phyloP scores from a whole-genome alignment of 2,329 filamentous ascomycete species.

The Alternaria arborescens region DNA sequence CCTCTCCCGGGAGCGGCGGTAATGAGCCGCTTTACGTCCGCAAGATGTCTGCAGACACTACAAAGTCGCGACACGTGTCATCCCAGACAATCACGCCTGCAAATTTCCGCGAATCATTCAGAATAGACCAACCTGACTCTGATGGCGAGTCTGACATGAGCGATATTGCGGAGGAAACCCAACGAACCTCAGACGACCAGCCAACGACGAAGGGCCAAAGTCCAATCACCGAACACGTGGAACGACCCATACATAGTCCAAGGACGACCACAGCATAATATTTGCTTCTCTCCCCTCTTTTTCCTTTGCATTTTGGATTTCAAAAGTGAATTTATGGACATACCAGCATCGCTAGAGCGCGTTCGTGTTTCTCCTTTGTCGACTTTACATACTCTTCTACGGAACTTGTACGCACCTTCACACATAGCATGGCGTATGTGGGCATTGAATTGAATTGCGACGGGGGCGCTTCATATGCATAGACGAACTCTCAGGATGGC shows the following conservation, averaged over 20 bases:
- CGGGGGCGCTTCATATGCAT: slow-evolving; percentile 17
- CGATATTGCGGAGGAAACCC: slow-evolving; percentile 45
- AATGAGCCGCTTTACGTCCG: slow-evolving; percentile 35
- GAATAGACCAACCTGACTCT: slow-evolving; percentile 30
- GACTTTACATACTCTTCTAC: slow-evolving; percentile 14
- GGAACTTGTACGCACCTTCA: slow-evolving; percentile 19
- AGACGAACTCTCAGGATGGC: slow-evolving; percentile 14
- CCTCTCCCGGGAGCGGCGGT: slow-evolving; percentile 28
- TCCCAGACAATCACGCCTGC: slow-evolving; percentile 48
- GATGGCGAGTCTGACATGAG: slow-evolving; percentile 44
- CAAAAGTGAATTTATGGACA: slow-evolving; percentile 25
- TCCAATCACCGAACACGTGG: slow-evolving; percentile 19
- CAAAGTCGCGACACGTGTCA: slow-evolving; percentile 48
- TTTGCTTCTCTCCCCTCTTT: slow-evolving; percentile 8
- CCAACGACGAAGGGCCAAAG: slow-evolving; percentile 25
- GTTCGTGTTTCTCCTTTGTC: slow-evolving; percentile 18
- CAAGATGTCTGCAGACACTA: slow-evolving; percentile 35
- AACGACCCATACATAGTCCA: slow-evolving; percentile 17
- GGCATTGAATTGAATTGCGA: slow-evolving; percentile 19
- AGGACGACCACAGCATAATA: slow-evolving; percentile 28
- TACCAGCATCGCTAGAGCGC: slow-evolving; percentile 27
- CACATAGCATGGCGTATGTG: slow-evolving; percentile 27
- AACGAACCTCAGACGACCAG: slow-evolving; percentile 17
- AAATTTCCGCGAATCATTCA: slow-evolving; percentile 36
- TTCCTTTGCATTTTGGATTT: slow-evolving; percentile 25